Evolutionary conservation across 768 basidiomycete genomes (phyloP).

Genomic region (Rhizopogon vesiculosus): DNA sequence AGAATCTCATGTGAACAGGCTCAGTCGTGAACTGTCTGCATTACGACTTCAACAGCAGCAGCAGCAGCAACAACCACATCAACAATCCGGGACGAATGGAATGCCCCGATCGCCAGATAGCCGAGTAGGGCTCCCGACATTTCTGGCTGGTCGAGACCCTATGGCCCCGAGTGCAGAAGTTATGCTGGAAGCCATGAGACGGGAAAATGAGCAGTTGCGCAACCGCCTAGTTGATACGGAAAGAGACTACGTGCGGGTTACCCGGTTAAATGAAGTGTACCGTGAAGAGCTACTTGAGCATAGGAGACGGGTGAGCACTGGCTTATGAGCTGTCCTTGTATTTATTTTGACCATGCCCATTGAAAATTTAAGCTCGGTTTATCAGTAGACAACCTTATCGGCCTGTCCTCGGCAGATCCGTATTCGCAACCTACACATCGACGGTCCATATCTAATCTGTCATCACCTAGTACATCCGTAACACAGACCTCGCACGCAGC

Average conservation of each 20-base stretch:
- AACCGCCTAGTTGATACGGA: constrained; percentile 68
- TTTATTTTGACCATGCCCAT: constrained; percentile 1
- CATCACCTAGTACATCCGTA: constrained; percentile 25
- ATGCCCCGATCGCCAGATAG: constrained; percentile 25
- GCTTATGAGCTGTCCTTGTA: constrained; percentile 4
- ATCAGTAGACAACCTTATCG: constrained; percentile 75
- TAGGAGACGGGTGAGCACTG: constrained; percentile 56
- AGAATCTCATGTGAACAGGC: constrained; percentile 77
- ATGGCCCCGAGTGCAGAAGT: constrained; percentile 42
- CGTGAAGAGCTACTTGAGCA: constrained; percentile 81
- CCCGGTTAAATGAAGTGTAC: constrained; percentile 77
- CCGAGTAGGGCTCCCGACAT: constrained; percentile 1
- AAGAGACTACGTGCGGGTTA: constrained; percentile 68
- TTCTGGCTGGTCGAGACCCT: constrained; percentile 21
- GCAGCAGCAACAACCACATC: constrained; percentile 31
- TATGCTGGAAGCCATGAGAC: constrained; percentile 69
- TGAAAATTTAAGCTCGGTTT: constrained; percentile 51
- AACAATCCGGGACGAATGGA: constrained; percentile 9
- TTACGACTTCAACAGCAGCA: constrained; percentile 58
- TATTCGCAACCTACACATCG: constrained; percentile 69
- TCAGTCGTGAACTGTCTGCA: constrained; percentile 65
- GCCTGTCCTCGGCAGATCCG: constrained; percentile 60
- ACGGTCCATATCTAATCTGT: constrained; percentile 37
- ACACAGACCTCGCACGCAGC: constrained; percentile 28
- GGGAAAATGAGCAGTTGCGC: constrained; percentile 76